Base-by-base conservation (phyloP, 805 yeast genomes). In the Sugiyamaella marilandica region DNA sequence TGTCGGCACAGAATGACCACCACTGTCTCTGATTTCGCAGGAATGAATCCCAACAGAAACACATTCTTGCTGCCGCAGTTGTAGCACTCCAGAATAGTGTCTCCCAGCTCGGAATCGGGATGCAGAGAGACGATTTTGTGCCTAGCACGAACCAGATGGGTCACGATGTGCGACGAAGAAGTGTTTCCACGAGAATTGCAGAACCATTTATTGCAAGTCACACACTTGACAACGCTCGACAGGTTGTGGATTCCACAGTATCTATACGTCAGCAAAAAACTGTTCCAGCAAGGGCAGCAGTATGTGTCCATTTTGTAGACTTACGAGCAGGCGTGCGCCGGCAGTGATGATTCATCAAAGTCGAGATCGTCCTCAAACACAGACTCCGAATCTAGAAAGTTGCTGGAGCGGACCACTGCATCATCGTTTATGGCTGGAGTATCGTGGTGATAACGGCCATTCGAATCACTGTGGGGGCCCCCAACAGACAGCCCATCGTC, bases 1-100 rank as follows among this genome's bases (percentile, higher is more conserved):
- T 87, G 73, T 52, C 97, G 81, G 69, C 97, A 91, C 46, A 91
- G 69, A 41, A 90, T 77, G 3, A 91, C 96, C 54, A 91, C 91
- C 36, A 89, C 90, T 3, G 90, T 83, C 59, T 88, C 95, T 54
- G 83, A 79, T 63, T 87, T 87, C 2, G 97, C 96, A 24, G 90
- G 78, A 13, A 91, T 94, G 68, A 84, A 89, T 0, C 97, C 97
- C 36, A 91, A 72, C 24, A 84, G 74, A 60, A 91, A 91, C 2
- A 83, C 85, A 61, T 91, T 91, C 55, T 75, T 81, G 64, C 79
- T 80, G 31, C 96, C 96, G 72, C 97, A 91, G 63, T 83, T 84
- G 70, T 90, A 91, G 71, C 97, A 91, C 67, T 91, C 97, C 53
- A 91, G 71, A 1, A 82, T 77, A 5, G 91, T 84, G 50, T 86